Percentiles rank a stretch among this genome's conserved stretches.
These are phyloP conservation scores for Populus ilicifolia DNA, from an alignment of 345 rosid species.

Conservation along the genomic window DNA sequence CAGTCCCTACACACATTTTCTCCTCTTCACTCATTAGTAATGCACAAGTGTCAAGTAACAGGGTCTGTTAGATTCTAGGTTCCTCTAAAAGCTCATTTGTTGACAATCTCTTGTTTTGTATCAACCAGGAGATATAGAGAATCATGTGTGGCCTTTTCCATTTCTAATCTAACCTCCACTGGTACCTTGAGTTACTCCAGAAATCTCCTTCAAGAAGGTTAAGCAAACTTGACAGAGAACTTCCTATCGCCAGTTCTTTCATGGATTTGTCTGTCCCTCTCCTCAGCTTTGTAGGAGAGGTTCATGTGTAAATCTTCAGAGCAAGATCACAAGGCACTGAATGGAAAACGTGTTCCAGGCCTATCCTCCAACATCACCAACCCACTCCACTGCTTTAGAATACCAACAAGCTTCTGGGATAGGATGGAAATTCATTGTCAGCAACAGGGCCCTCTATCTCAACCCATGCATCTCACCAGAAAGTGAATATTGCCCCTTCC, in stretches of 20 bases:
- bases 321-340: neutral
- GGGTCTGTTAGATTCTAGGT: neutral
- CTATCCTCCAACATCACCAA: neutral
- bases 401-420: neutral
- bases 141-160: neutral
- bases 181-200: neutral
- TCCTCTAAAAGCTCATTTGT: neutral
- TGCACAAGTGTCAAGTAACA: neutral
- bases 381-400: neutral
- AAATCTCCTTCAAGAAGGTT: neutral
- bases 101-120: neutral
- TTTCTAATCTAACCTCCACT: neutral
- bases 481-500: neutral
- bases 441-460: neutral
- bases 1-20: neutral
- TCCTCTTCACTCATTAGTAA: neutral
- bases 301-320: neutral
- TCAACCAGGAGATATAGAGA: neutral
- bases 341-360: neutral
- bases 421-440: neutral
- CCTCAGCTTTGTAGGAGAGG: neutral
- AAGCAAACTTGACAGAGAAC: neutral
- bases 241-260: neutral
- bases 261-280: neutral
- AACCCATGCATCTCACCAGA: neutral